Conservation (phyloP, 73 alveolate species). For the Uronychia setigera region DNA sequence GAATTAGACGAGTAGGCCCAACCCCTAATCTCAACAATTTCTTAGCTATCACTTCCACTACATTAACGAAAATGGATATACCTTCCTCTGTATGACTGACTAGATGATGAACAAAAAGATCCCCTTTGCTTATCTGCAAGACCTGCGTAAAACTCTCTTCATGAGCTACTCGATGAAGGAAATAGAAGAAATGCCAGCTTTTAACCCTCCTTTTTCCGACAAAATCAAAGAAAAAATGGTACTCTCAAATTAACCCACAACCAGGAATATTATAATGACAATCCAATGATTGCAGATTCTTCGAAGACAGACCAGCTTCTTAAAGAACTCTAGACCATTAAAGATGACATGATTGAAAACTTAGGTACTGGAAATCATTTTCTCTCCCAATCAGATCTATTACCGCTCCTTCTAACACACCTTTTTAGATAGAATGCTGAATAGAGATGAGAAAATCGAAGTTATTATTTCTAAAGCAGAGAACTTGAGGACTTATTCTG, state of each 20-base stretch:
- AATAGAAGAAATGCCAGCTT: constrained; percentile 47
- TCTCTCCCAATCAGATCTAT: neutral
- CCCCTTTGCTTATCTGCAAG: constrained; percentile 81
- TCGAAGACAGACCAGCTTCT: constrained; percentile 57
- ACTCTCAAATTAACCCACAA: neutral
- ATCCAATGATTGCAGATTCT: constrained; percentile 38
- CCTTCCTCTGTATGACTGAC: constrained; percentile 83
- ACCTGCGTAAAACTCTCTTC: constrained; percentile 69
- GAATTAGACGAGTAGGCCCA: constrained; percentile 63
- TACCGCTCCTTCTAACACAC: no score
- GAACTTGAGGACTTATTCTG: constrained; percentile 23
- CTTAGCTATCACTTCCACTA: constrained; percentile 72
- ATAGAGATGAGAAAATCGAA: constrained; percentile 65
- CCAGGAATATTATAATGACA: constrained; percentile 52
- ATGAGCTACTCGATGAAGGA: constrained; percentile 48
- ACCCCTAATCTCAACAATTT: neutral
- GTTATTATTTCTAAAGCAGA: constrained; percentile 51
- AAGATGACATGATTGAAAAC: constrained; percentile 62
- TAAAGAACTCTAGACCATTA: constrained; percentile 40
- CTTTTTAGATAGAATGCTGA: neutral
- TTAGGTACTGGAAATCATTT: neutral
- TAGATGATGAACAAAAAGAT: constrained; percentile 66
- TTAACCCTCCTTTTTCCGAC: constrained; percentile 23
- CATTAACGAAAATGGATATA: constrained; percentile 78
- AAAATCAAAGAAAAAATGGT: constrained; percentile 60